phyloP scores from a whole-genome alignment of 2,329 filamentous ascomycete genomes.

The Aureobasidium pullulans region DNA sequence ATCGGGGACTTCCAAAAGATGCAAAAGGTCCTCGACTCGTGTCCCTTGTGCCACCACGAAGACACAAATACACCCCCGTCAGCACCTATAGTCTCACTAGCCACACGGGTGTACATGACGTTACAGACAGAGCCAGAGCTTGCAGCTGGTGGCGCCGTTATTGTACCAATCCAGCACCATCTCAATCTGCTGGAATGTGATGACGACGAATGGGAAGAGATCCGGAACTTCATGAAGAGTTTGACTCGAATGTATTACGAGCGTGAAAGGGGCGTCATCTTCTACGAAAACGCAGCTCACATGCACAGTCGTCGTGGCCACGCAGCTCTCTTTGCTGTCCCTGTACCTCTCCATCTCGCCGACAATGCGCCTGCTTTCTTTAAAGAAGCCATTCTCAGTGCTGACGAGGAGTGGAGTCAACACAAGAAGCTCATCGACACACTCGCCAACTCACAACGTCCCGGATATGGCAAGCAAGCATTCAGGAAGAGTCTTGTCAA shows the following conservation, averaged over 20 bases:
- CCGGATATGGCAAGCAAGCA: conserved; percentile 68
- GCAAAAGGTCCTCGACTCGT: conserved; percentile 76
- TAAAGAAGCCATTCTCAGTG: conserved; percentile 79
- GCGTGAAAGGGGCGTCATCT: conserved; percentile 84
- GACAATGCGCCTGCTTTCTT: conserved; percentile 92
- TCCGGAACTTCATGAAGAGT: conserved; percentile 98
- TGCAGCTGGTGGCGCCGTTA: conserved; percentile 72
- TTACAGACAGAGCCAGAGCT: conserved; percentile 85
- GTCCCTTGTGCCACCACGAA: conserved; percentile 88
- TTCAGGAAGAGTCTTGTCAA: conserved; percentile 80
- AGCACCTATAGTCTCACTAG: conserved; percentile 80
- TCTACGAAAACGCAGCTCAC: conserved; percentile 92
- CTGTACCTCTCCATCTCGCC: conserved; percentile 84
- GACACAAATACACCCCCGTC: conserved; percentile 69
- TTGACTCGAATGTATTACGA: conserved; percentile 91
- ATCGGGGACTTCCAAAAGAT: conserved; percentile 86
- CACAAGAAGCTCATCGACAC: conserved; percentile 95
- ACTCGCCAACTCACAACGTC: conserved; percentile 48
- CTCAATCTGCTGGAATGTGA: conserved; percentile 94
- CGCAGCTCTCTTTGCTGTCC: conserved; percentile 77
- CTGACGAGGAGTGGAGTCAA: conserved; percentile 91
- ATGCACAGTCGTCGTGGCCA: conserved; percentile 67
- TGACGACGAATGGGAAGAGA: conserved; percentile 98
- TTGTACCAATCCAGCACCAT: conserved; percentile 81
- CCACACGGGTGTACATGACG: conserved; percentile 78